phyloP scores from a whole-genome alignment of 2,329 filamentous ascomycete species.

The Juglanconis juglandina region DNA sequence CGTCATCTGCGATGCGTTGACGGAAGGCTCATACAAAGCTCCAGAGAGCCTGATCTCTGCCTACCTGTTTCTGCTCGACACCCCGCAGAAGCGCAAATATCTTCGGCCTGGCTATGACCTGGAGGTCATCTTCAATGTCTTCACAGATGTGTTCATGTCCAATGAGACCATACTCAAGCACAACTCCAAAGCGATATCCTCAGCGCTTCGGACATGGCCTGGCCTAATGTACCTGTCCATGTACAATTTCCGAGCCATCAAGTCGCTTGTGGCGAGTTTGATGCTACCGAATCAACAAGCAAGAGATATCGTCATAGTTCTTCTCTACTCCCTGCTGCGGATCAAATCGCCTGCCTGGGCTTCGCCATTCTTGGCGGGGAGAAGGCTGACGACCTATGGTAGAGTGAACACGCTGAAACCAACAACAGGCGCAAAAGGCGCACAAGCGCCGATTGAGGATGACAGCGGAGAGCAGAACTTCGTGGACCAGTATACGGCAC shows the following conservation, averaged over 20 bases:
- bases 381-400: slow-evolving; percentile 93
- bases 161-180: slow-evolving; percentile 68
- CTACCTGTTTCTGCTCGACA: slow-evolving; percentile 87
- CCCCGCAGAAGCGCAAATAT: slow-evolving; percentile 74
- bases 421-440: slow-evolving; percentile 48
- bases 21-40: slow-evolving; percentile 87
- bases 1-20: slow-evolving; percentile 84
- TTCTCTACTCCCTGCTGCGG: slow-evolving; percentile 74
- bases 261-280: slow-evolving; percentile 69
- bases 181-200: slow-evolving; percentile 88
- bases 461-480: slow-evolving; percentile 74
- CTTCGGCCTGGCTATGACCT: slow-evolving; percentile 86
- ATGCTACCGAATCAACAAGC: slow-evolving; percentile 54
- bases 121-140: slow-evolving; percentile 84
- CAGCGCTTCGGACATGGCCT: slow-evolving; percentile 88
- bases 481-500: slow-evolving; percentile 88
- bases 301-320: slow-evolving; percentile 77
- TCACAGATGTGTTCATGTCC: slow-evolving; percentile 75
- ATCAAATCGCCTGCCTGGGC: slow-evolving; percentile 96
- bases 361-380: slow-evolving; percentile 87
- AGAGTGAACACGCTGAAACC: slow-evolving; percentile 77
- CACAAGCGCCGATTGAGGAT: slow-evolving; percentile 58
- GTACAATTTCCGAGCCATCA: slow-evolving; percentile 80
- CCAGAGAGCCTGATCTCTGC: slow-evolving; percentile 83
- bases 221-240: slow-evolving; percentile 85